These are phyloP conservation scores for Aureobasidium vineae DNA, from an alignment of 2,329 filamentous ascomycete genomes.

Conservation along the genomic window DNA sequence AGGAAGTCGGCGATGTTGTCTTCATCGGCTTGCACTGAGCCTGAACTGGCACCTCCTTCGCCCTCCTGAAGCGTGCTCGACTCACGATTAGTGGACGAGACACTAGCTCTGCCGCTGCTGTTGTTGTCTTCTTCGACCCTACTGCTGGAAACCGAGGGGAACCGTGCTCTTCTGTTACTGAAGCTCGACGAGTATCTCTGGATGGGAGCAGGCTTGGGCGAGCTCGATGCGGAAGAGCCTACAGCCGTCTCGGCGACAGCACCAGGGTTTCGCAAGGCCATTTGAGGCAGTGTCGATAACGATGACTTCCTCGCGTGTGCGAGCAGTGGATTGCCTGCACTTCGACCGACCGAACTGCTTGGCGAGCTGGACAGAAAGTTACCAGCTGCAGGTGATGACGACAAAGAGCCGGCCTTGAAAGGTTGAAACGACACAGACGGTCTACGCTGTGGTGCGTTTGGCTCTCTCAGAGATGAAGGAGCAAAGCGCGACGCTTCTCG, in stretches of 20 bases:
- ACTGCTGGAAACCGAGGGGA: constrained; percentile 72
- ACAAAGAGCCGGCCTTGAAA: constrained; percentile 95
- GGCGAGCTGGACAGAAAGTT: constrained; percentile 55
- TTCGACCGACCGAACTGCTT: constrained; percentile 48
- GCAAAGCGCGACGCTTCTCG: constrained; percentile 17
- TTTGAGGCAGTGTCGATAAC: constrained; percentile 71
- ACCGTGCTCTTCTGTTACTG: constrained; percentile 74
- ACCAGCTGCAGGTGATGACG: constrained; percentile 71
- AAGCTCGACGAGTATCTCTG: constrained; percentile 93
- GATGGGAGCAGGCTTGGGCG: constrained; percentile 74
- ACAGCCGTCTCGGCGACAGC: constrained; percentile 57
- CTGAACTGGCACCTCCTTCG: constrained; percentile 54
- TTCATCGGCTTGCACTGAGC: constrained; percentile 73
- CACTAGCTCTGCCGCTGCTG: constrained; percentile 77
- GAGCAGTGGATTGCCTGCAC: constrained; percentile 31
- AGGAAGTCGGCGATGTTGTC: constrained; percentile 93
- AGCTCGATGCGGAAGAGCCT: constrained; percentile 67
- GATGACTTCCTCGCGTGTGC: constrained; percentile 65
- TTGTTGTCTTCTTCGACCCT: constrained; percentile 69
- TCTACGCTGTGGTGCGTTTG: constrained; percentile 56
- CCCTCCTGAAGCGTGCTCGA: constrained; percentile 75
- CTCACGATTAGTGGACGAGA: constrained; percentile 67
- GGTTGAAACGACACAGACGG: constrained; percentile 89
- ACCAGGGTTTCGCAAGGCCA: constrained; percentile 66
- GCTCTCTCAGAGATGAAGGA: constrained; percentile 45